Base-by-base conservation (phyloP, 345 rosid genomes). In the Pelargonium nanum region DNA sequence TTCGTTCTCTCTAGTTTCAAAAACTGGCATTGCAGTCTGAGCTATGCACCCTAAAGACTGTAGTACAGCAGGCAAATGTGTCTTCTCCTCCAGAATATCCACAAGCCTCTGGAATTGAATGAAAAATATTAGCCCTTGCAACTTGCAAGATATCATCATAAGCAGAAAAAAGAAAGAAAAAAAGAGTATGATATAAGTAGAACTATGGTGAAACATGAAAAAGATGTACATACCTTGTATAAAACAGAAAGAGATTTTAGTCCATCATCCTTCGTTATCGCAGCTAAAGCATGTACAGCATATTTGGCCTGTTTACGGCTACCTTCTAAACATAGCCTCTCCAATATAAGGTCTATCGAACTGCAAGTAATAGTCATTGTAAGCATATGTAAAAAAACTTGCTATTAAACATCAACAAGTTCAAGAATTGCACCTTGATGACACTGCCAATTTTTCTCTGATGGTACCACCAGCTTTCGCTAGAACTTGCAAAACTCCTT, bases 21-120 rank as follows among this genome's bases (percentile, higher is more conserved):
- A 93, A 70, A 93, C 94, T 0, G 99, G 85, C 89, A 85, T 87
- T 1, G 99, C 99, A 66, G 89, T 85, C 80, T 89, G 88, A 26
- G 99, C 96, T 68, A 93, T 93, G 73, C 99, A 93, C 66, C 99
- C 99, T 69, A 93, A 77, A 61, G 96, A 85, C 60, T 93, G 99
- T 45, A 93, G 85, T 26, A 93, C 88, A 59, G 99, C 88, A 16
- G 99, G 96, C 59, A 87, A 83, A 77, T 89, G 79, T 44, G 85
- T 80, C 84, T 77, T 87, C 73, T 93, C 94, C 72, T 84, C 97
- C 71, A 93, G 78, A 91, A 87, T 87, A 78, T 78, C 94, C 64
- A 93, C 99, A 26, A 93, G 96, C 74, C 88, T 86, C 99, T 93
- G 86, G 63, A 73, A 76, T 62, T 44, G 55, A 72, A 61, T 26